Percentiles rank a stretch among this genome's conserved stretches.
Evolutionary conservation across 192 early-diverging fungal species (phyloP).

Genomic region (Linnemannia exigua): DNA sequence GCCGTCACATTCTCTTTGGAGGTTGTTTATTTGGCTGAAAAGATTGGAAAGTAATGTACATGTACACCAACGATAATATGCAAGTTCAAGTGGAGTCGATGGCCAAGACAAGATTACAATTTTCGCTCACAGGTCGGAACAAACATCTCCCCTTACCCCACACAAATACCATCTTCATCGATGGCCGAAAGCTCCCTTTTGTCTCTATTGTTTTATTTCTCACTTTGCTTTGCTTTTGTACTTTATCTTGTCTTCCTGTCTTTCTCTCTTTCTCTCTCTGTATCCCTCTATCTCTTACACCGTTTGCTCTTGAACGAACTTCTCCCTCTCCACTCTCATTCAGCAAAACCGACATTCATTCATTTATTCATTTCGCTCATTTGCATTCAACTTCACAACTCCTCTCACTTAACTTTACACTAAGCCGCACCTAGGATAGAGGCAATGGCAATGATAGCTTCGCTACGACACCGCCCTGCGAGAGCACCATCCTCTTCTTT

Average conservation of each 20-base stretch:
- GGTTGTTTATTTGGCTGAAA: too few species aligned
- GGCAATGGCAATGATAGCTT: conserved; percentile 18
- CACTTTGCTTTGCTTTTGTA: not conserved
- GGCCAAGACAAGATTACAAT: too few species aligned
- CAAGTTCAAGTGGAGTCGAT: too few species aligned
- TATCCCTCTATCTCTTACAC: not conserved
- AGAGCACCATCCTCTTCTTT: conserved; percentile 21
- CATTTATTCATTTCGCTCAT: not conserved
- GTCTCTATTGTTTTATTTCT: not conserved
- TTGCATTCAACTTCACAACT: not conserved
- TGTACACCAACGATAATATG: too few species aligned
- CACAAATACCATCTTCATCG: too few species aligned
- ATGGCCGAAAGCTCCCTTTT: not conserved
- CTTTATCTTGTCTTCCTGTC: not conserved
- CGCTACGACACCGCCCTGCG: conserved; percentile 38
- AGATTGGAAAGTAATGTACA: too few species aligned
- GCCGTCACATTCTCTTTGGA: too few species aligned
- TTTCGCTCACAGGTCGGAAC: too few species aligned
- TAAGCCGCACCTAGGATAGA: not conserved
- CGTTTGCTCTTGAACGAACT: not conserved
- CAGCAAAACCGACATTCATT: not conserved
- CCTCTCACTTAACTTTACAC: not conserved
- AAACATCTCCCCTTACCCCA: too few species aligned
- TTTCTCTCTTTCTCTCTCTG: not conserved
- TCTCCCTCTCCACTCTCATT: not conserved